Base-by-base conservation (phyloP, 2,329 filamentous ascomycete species). In the Bertia moriformis region DNA sequence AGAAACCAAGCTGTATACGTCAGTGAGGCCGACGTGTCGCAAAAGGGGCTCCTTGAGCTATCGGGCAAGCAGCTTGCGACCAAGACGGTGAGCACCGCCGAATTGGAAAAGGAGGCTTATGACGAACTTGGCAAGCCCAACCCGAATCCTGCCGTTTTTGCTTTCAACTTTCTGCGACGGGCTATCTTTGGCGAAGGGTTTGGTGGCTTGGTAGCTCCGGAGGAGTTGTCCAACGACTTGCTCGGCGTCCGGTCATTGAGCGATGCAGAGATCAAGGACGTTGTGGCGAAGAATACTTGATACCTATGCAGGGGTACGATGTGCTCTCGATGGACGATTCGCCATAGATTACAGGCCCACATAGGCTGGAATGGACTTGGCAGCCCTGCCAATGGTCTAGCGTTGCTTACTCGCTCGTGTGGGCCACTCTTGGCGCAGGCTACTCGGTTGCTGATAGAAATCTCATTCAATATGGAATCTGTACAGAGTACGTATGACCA, bases 181-280 rank as follows among this genome's bases (percentile, higher is more conserved):
- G 32, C 32, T 35, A 35, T 35, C 15, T 35, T 35, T 35, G 32
- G 15, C 15, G 10, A 10, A 12, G 32, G 10, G 10, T 17, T 7
- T 18, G 32, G 32, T 15, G 15, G 10, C 15, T 15, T 35, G 10
- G 10, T 56, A 0, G 57, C 24, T n/a, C 7, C 15, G 10, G 15
- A 35, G 15, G 15, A 18, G 12, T 15, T 35, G 7, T 7, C 7
- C 17, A 35, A 35, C 15, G 32, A 35, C 17, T 35, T 35, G 32
- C 32, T 35, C 10, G 32, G 32, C 7, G 15, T 35, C 7, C 12
- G 7, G 7, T 10, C 10, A 15, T 15, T 35, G 12, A 35, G 10
- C 10, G 15, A 35, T 7, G 32, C 12, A 7, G 32, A 35, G 32
- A 13, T 35, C 12, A 7, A 12, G 10, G 32, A 10, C 7, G 17